These are phyloP conservation scores for Fomitopsis schrenkii DNA, from an alignment of 1,284 basidiomycete genomes.

Conservation along the genomic window DNA sequence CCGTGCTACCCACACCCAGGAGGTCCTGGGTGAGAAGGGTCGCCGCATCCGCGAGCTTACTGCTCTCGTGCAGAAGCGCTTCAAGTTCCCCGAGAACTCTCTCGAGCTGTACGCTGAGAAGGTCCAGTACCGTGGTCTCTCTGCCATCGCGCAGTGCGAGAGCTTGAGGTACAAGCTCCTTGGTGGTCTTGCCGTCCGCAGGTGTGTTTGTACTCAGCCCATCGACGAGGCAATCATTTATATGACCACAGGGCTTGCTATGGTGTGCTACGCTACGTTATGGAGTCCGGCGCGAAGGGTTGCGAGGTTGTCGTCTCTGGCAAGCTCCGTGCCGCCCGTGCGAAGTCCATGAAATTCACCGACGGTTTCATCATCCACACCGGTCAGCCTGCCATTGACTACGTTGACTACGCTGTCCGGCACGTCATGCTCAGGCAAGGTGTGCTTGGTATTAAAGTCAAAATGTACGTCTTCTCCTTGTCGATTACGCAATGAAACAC, in stretches of 20 bases:
- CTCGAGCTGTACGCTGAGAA: constrained; percentile 99
- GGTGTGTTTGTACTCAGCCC: constrained; percentile 45
- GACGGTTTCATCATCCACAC: constrained; percentile 99
- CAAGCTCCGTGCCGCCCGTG: constrained; percentile 99
- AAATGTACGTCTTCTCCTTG: constrained; percentile 68
- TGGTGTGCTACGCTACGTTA: constrained; percentile 99
- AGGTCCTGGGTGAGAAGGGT: constrained; percentile 99
- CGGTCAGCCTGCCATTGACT: constrained; percentile 96
- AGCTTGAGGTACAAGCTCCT: constrained; percentile 98
- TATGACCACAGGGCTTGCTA: constrained; percentile 82
- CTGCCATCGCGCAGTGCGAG: constrained; percentile 99
- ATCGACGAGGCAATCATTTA: neutral
- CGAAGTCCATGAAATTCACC: constrained; percentile 99
- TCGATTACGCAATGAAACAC: neutral
- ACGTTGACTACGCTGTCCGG: constrained; percentile 96
- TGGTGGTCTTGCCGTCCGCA: constrained; percentile 98
- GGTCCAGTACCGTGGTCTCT: constrained; percentile 98
- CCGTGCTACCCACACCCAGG: constrained; percentile 99
- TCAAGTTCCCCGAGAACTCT: constrained; percentile 99
- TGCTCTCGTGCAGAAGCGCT: constrained; percentile 97
- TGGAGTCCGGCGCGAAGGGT: constrained; percentile 99
- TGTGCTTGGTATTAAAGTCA: constrained; percentile 99
- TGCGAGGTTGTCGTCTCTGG: constrained; percentile 99
- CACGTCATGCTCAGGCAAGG: constrained; percentile 99
- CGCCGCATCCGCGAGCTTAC: constrained; percentile 99